Conservation (phyloP, 345 rosid genomes). For the Clausena lansium region DNA sequence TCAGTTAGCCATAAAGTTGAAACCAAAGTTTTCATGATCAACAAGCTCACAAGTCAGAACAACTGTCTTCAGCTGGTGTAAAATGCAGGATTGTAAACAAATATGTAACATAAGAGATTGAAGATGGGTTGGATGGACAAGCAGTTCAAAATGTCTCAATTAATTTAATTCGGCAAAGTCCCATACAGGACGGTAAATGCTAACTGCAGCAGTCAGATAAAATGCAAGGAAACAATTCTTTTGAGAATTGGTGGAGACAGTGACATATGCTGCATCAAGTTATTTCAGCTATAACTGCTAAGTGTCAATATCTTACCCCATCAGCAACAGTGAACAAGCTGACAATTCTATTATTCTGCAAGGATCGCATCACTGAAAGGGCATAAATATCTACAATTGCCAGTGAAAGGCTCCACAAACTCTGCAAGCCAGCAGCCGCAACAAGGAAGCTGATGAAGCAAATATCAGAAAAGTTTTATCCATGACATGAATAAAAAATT, state of each 20-base stretch:
- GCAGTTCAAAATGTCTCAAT: not conserved
- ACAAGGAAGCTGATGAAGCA: conserved; percentile 67
- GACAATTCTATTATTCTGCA: conserved; percentile 54
- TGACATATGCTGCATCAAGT: not conserved
- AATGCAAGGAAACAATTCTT: not conserved
- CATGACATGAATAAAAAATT: conserved; percentile 11
- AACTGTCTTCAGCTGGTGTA: not conserved
- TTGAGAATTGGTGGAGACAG: not conserved
- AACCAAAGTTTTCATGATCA: not conserved
- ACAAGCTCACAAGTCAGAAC: not conserved
- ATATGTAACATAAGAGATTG: not conserved
- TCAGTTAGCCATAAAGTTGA: not conserved
- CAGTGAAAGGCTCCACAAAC: conserved; percentile 63
- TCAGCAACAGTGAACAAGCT: conserved; percentile 61
- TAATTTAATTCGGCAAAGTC: not conserved
- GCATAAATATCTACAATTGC: conserved; percentile 63
- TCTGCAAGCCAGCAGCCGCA: conserved; percentile 75
- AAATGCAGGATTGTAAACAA: not conserved
- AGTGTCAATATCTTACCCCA: conserved; percentile 53
- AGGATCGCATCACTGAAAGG: conserved; percentile 62
- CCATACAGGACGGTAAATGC: not conserved
- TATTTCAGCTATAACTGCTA: not conserved
- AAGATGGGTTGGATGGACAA: not conserved
- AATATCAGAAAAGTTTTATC: conserved; percentile 16
- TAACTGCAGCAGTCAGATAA: not conserved